Conservation (phyloP, 345 rosid genomes). For the Brassica nigra region DNA sequence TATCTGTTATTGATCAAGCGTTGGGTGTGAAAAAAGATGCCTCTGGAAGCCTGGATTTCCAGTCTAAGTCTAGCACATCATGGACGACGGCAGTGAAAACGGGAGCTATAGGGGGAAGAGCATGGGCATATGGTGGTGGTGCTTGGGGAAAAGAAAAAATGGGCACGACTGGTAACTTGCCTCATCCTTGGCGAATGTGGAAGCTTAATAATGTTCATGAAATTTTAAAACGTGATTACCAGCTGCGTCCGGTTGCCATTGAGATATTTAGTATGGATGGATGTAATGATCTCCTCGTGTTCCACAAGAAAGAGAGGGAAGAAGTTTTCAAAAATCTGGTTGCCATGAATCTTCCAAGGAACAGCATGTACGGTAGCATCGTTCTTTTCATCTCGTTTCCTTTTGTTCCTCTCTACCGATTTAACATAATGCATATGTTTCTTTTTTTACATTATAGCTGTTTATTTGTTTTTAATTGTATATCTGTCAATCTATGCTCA, state of each 20-base stretch:
- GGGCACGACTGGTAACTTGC: constrained; percentile 69
- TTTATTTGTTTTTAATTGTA: neutral
- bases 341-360: constrained; percentile 95
- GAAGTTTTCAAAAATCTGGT: constrained; percentile 94
- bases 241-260: constrained; percentile 96
- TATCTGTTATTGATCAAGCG: constrained; percentile 98
- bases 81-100: constrained; percentile 63
- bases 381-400: constrained; percentile 20
- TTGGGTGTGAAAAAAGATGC: constrained; percentile 95
- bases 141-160: constrained; percentile 99
- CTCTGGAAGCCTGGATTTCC: constrained; percentile 72
- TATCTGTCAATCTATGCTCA: neutral
- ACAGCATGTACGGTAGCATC: constrained; percentile 73
- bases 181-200: constrained; percentile 99
- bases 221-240: constrained; percentile 97
- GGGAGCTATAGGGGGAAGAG: constrained; percentile 78
- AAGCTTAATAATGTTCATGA: constrained; percentile 93
- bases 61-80: constrained; percentile 83
- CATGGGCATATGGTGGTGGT: constrained; percentile 99
- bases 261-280: constrained; percentile 99
- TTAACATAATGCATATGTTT: constrained; percentile 20
- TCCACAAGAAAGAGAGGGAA: constrained; percentile 98
- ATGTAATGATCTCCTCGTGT: constrained; percentile 91
- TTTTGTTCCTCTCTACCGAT: constrained; percentile 23
- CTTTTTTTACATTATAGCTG: neutral